These are phyloP conservation scores for Phaeosphaeriaceae sp. DNA, from an alignment of 2,329 filamentous ascomycete genomes.

Conservation along the genomic window DNA sequence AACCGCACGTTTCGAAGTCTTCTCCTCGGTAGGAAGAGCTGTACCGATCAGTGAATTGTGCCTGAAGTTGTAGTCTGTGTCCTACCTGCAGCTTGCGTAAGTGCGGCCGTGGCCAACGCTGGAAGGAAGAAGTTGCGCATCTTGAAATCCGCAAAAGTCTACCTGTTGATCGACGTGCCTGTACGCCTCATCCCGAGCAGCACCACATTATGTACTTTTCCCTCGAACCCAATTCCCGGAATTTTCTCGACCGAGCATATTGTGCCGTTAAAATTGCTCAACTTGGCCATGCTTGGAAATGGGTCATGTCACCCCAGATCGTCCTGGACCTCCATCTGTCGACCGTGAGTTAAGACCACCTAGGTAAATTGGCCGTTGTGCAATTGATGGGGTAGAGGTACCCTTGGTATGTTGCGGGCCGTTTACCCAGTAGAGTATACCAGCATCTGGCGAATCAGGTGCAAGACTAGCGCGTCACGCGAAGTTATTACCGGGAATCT, in stretches of 20 bases:
- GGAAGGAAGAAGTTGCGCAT: constrained; percentile 36
- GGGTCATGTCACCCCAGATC: constrained; percentile 6
- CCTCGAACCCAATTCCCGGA: constrained; percentile 3
- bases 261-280: constrained; percentile 20
- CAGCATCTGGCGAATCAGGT: constrained; percentile 32
- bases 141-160: constrained; percentile 4
- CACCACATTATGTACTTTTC: constrained; percentile 29
- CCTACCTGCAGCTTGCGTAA: constrained; percentile 32
- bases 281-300: constrained; percentile 26
- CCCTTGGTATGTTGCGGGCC: constrained; percentile 30
- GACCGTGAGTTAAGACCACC: constrained; percentile 14
- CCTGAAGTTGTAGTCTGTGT: neutral
- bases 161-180: neutral
- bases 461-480: constrained; percentile 17
- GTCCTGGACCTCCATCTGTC: constrained; percentile 1
- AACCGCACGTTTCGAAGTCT: constrained; percentile 29
- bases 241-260: constrained; percentile 9
- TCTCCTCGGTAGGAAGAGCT: constrained; percentile 30
- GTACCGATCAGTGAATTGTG: neutral
- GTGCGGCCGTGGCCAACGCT: constrained; percentile 28
- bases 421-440: constrained; percentile 35
- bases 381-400: constrained; percentile 33
- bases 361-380: constrained; percentile 32
- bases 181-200: constrained; percentile 5
- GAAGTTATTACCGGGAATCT: constrained; percentile 12